phyloP scores from a whole-genome alignment of 164 flowering plant genomes.

The Buxus sempervirens region DNA sequence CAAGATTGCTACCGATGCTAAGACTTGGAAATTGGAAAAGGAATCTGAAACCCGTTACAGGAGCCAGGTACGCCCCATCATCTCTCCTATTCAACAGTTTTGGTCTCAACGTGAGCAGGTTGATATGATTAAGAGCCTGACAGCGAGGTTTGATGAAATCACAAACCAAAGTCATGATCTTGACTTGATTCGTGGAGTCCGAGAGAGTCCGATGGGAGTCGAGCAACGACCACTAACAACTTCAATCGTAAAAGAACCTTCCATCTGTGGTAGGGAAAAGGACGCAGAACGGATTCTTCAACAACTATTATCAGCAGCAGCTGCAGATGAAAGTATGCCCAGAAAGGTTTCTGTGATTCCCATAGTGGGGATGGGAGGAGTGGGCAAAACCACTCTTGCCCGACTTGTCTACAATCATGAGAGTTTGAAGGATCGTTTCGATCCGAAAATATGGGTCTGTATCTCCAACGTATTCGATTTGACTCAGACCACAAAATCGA shows the following conservation, averaged over 20 bases:
- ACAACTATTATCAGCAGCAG: not conserved
- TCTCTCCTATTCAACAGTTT: not conserved
- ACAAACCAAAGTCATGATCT: not conserved
- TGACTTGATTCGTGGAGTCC: not conserved
- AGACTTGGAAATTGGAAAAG: too few species aligned
- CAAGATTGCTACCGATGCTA: too few species aligned
- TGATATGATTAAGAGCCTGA: not conserved
- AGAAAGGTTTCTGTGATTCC: not conserved
- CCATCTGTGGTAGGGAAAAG: not conserved
- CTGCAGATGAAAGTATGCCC: not conserved
- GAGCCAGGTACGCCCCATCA: not conserved
- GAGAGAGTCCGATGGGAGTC: not conserved
- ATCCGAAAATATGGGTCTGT: slow-evolving; percentile 2
- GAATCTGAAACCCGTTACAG: not conserved
- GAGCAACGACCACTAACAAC: not conserved
- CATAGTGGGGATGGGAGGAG: slow-evolving; percentile 8
- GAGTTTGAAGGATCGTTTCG: not conserved
- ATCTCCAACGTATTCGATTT: slow-evolving; percentile 6
- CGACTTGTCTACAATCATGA: slow-evolving; percentile 1
- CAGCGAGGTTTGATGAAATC: not conserved
- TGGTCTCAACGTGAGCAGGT: not conserved
- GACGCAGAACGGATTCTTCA: not conserved
- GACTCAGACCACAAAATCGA: not conserved
- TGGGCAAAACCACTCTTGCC: slow-evolving; percentile 14
- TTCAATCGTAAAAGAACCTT: not conserved